A percentile compares a stretch with the other conserved stretches of the same genome.
phyloP scores from a whole-genome alignment of 495 filamentous ascomycete genomes.

The Aspergillus asperescens region DNA sequence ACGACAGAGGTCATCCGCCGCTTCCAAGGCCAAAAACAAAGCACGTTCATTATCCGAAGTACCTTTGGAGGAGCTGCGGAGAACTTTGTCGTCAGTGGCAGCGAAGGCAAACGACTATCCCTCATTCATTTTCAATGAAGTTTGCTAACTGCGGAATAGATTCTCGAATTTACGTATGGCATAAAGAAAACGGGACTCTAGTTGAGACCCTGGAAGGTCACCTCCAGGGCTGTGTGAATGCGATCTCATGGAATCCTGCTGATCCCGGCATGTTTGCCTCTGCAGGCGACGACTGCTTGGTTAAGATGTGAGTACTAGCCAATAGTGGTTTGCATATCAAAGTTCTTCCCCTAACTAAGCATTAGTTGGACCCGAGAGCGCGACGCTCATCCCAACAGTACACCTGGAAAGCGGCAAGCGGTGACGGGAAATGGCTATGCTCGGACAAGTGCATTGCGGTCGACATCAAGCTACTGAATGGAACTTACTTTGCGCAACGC shows the following conservation, averaged over 20 bases:
- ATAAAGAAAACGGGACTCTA: constrained; percentile 69
- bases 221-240: constrained; percentile 69
- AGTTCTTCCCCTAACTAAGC: constrained; percentile 19
- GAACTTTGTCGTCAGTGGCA: constrained; percentile 84
- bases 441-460: constrained; percentile 41
- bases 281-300: constrained; percentile 78
- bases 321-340: no score
- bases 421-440: constrained; percentile 32
- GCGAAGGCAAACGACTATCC: constrained; percentile 61
- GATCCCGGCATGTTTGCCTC: constrained; percentile 85
- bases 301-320: constrained; percentile 89
- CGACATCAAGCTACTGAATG: constrained; percentile 34
- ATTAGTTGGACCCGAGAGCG: constrained; percentile 39
- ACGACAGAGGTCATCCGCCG: constrained; percentile 64
- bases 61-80: constrained; percentile 84
- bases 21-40: constrained; percentile 69
- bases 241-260: constrained; percentile 84
- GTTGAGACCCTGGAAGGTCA: constrained; percentile 77
- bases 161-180: constrained; percentile 80
- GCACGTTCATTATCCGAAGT: constrained; percentile 70
- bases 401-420: constrained; percentile 23
- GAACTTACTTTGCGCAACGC: constrained; percentile 9
- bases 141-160: constrained; percentile 47
- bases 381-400: constrained; percentile 21
- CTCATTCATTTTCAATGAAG: neutral